Evolutionary conservation across 2,329 filamentous ascomycete genomes (phyloP).

Genomic region (Leptographium flavum): DNA sequence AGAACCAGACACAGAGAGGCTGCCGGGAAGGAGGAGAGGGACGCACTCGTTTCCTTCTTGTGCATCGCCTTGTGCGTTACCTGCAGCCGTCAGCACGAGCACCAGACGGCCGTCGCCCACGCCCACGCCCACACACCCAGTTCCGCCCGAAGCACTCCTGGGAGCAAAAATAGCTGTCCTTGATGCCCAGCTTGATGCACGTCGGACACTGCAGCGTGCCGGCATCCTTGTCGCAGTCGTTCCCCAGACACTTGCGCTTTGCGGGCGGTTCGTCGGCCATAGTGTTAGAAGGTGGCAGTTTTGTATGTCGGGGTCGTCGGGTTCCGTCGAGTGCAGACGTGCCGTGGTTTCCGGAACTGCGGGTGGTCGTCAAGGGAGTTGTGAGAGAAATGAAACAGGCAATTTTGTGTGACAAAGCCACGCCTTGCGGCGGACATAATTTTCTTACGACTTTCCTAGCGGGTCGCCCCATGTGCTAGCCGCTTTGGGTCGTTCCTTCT

Average conservation of each 20-base stretch:
- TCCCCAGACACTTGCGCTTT: constrained; percentile 63
- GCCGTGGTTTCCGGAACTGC: no score
- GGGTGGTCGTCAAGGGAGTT: no score
- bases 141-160: constrained; percentile 98
- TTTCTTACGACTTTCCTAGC: no score
- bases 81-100: constrained; percentile 31
- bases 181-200: constrained; percentile 74
- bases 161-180: constrained; percentile 92
- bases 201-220: constrained; percentile 84
- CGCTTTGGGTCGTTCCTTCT: no score
- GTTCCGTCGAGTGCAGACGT: no score
- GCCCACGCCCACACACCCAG: constrained; percentile 78
- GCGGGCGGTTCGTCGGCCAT: constrained; percentile 35
- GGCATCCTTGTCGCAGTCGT: constrained; percentile 77
- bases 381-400: no score
- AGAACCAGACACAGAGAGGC: background rate
- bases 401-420: no score
- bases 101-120: no score
- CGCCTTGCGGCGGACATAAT: no score
- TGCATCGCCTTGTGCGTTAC: constrained; percentile 69
- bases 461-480: no score
- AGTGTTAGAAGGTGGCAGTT: no score
- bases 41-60: constrained; percentile 63
- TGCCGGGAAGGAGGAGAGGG: constrained; percentile 28
- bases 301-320: no score